Conservation (phyloP, 129 eudicot genomes). For the Tagetes patula region DNA sequence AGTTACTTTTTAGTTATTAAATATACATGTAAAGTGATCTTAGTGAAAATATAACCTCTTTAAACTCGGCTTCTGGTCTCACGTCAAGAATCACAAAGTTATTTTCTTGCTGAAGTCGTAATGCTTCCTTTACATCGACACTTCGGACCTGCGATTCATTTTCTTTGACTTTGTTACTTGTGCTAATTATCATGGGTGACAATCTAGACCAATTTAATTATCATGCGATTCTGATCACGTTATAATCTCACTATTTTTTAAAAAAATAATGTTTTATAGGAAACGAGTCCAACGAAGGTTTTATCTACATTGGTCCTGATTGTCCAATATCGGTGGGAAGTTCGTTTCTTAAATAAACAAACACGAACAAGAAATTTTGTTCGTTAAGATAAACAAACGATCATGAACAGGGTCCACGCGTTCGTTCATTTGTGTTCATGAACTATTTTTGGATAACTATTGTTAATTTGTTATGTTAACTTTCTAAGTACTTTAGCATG, state of each 20-base stretch:
- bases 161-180: not conserved
- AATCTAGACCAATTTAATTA: not conserved
- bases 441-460: too few species aligned
- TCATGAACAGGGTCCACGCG: too few species aligned
- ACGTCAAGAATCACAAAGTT: slow-evolving; percentile 92
- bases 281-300: not conserved
- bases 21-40: not conserved
- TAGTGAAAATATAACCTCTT: slow-evolving; percentile 53
- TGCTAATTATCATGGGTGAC: not conserved
- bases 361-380: too few species aligned
- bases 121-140: slow-evolving; percentile 89
- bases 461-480: too few species aligned
- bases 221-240: not conserved
- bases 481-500: too few species aligned
- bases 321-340: not conserved
- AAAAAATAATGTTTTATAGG: too few species aligned
- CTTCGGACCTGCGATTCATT: slow-evolving; percentile 63
- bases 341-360: too few species aligned
- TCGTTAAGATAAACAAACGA: too few species aligned
- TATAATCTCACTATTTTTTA: not conserved
- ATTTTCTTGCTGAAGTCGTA: slow-evolving; percentile 76
- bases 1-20: not conserved
- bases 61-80: slow-evolving; percentile 88
- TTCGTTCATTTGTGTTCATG: too few species aligned
- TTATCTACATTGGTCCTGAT: not conserved